Conservation (phyloP, 139 green algal genomes). For the Asterochloris sp. region DNA sequence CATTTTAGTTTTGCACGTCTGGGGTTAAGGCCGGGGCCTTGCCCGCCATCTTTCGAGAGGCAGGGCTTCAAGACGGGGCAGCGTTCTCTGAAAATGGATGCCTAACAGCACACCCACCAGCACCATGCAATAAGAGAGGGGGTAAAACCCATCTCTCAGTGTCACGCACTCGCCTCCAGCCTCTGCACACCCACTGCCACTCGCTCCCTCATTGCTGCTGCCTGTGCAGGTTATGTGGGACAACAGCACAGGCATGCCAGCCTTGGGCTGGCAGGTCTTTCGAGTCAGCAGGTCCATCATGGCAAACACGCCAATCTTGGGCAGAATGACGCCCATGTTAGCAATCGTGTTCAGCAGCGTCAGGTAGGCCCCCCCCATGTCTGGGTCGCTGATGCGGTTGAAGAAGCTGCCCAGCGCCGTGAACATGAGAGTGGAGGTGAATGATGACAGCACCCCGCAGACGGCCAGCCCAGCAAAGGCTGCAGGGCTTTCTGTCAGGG, state of each 20-base stretch:
- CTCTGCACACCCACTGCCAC: constrained; percentile 24
- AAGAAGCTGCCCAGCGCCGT: constrained; percentile 80
- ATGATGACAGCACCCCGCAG: constrained; percentile 62
- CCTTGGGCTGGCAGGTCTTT: constrained; percentile 14
- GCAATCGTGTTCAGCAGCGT: constrained; percentile 95
- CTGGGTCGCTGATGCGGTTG: constrained; percentile 62
- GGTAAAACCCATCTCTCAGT: constrained; percentile 68
- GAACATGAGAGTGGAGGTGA: constrained; percentile 86
- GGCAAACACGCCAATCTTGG: constrained; percentile 69
- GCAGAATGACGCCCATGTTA: constrained; percentile 86
- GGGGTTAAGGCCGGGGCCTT: background rate
- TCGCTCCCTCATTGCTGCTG: constrained; percentile 1
- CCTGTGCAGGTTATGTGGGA: constrained; percentile 14
- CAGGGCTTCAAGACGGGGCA: constrained; percentile 43
- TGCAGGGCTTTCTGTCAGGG: constrained; percentile 34
- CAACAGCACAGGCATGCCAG: constrained; percentile 1
- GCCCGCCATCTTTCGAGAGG: constrained; percentile 44
- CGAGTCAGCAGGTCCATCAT: constrained; percentile 41
- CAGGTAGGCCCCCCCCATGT: constrained; percentile 86
- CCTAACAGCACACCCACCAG: constrained; percentile 41
- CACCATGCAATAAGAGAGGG: constrained; percentile 43
- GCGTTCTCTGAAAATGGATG: constrained; percentile 23
- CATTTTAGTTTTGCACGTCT: background rate
- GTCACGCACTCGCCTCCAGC: constrained; percentile 47
- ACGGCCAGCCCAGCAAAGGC: constrained; percentile 53